Base-by-base conservation (phyloP, 2,329 filamentous ascomycete genomes). In the Tolypocladium endophyticum region DNA sequence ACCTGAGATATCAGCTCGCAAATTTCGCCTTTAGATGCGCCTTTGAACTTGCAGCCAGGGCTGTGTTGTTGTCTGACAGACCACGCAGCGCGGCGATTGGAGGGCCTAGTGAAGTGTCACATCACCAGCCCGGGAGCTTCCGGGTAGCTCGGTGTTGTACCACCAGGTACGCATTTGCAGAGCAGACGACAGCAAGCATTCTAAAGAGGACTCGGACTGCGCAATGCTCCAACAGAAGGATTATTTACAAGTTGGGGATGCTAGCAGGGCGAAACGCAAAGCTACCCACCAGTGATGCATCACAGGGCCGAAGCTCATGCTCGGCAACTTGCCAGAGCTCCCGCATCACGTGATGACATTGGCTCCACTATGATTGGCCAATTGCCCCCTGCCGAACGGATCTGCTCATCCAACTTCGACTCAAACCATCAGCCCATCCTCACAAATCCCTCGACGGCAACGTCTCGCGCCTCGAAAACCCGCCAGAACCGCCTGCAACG, bases 371-470 rank as follows among this genome's bases (percentile, higher is more conserved):
- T 66, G 63, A 74, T 74, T 74, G 72, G 72, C 55, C 72, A 74
- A 74, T 74, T 69, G 35, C 65, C 55, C 60, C 50, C 8, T 38
- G 55, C 58, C 59, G 61, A 63, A 70, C 66, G 70, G 72, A 66
- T 63, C 69, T 64, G 62, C 62, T 60, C 57, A 45, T 66, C 66
- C 67, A 70, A 71, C 65, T 68, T 72, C 68, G 65, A 68, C 65
- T 69, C 74, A 73, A 75, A 56, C 56, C 47, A 76, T 76, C 76
- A 77, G 74, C 70, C 74, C 74, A 77, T 76, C 70, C 67, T 71
- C 70, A 73, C 75, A 79, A 79, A 78, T 77, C 76, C 76, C 58
- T 63, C 59, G 45, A 60, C 66, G 56, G 58, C 58, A 57, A 59
- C 52, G 25, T 38, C 53, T 59, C 55, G 38, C 58, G 43, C 52